Conservation (phyloP, 2,329 filamentous ascomycete genomes). For the Endocalyx cinctus region DNA sequence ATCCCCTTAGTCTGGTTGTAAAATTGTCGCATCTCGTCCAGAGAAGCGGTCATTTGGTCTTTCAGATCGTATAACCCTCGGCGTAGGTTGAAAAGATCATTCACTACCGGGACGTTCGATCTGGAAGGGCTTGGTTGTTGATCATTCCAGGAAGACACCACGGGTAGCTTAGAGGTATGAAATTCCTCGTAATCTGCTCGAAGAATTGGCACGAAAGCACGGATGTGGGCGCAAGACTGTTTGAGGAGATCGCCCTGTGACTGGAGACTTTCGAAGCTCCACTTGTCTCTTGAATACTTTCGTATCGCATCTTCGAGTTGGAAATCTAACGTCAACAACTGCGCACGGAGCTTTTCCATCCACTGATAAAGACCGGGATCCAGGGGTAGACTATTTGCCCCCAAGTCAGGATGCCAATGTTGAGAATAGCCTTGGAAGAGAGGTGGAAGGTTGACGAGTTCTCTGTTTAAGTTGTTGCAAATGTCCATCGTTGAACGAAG, state of each 20-base stretch:
- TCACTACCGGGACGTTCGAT: neutral
- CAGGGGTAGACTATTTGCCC: conserved; percentile 9
- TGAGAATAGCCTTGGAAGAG: conserved; percentile 17
- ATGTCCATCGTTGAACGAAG: conserved; percentile 1
- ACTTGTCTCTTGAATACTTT: conserved; percentile 7
- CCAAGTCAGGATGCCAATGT: conserved; percentile 7
- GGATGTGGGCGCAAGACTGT: conserved; percentile 11
- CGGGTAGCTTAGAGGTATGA: conserved; percentile 5
- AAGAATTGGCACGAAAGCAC: conserved; percentile 15
- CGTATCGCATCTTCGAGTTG: too few relatives aligned
- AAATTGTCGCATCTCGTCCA: conserved; percentile 15
- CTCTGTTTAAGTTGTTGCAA: conserved; percentile 8
- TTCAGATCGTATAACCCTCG: conserved; percentile 17
- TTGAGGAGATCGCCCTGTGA: conserved; percentile 5
- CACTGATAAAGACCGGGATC: conserved; percentile 18
- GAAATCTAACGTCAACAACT: too few relatives aligned
- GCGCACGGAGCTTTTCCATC: conserved; percentile 13
- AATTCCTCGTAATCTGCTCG: conserved; percentile 19
- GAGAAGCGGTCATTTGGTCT: conserved; percentile 16
- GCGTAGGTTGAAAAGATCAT: conserved; percentile 11
- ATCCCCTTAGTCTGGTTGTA: conserved; percentile 1
- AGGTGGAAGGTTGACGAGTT: conserved; percentile 12
- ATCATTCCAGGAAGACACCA: neutral
- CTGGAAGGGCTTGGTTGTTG: neutral
- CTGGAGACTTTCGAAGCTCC: neutral